Conservation (phyloP, 2,329 filamentous ascomycete genomes). For the Karstenula rhodostoma region DNA sequence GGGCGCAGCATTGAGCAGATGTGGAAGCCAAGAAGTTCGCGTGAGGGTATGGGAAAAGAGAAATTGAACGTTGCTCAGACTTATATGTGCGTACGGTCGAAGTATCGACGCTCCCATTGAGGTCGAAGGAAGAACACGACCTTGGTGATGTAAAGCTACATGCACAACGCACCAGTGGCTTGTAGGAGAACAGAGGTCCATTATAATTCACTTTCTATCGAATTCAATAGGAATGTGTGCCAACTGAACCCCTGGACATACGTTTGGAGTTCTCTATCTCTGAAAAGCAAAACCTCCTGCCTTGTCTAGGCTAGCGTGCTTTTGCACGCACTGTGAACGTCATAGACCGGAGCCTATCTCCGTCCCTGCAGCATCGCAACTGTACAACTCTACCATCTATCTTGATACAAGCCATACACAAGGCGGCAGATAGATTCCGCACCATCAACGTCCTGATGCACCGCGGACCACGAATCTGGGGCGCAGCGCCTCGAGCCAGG, state of each 20-base stretch:
- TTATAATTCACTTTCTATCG: neutral
- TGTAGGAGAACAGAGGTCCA: neutral
- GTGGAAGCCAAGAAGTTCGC: too few species aligned
- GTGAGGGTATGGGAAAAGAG: too few species aligned
- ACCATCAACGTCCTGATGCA: neutral
- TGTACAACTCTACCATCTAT: neutral
- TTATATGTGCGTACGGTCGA: too few species aligned
- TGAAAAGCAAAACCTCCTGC: neutral
- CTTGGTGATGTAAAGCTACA: neutral
- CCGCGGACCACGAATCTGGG: neutral
- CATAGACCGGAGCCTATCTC: neutral
- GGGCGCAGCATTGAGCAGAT: too few species aligned
- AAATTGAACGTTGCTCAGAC: too few species aligned
- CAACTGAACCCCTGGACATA: neutral
- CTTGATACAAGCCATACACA: neutral
- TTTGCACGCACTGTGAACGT: neutral
- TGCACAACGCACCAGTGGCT: neutral
- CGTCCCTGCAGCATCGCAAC: neutral
- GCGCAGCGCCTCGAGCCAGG: neutral
- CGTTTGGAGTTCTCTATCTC: neutral
- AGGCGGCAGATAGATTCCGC: neutral
- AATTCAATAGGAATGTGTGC: constrained; percentile 4
- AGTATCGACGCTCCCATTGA: too few species aligned
- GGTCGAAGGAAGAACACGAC: neutral
- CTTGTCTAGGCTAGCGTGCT: neutral